phyloP scores from a whole-genome alignment of 495 filamentous ascomycete species.

The Glutinoglossum americanum region DNA sequence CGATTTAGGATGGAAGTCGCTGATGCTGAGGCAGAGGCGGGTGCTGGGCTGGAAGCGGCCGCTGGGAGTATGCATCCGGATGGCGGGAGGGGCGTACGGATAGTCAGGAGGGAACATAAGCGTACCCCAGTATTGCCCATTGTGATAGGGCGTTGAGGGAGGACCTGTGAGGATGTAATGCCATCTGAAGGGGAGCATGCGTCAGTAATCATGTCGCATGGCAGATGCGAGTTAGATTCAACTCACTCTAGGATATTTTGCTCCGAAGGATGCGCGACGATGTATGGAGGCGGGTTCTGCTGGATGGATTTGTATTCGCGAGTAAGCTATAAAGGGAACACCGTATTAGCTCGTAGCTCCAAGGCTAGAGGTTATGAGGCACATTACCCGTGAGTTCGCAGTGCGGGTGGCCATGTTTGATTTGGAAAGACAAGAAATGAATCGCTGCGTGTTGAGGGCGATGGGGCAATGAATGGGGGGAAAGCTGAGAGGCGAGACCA shows the following conservation, averaged over 20 bases:
- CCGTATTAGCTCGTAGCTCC: neutral
- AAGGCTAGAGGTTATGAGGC: neutral
- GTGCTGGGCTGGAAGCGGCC: slow-evolving; percentile 87
- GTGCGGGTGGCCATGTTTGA: slow-evolving; percentile 53
- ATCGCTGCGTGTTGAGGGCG: neutral
- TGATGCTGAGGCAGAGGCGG: slow-evolving; percentile 82
- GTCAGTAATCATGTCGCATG: neutral
- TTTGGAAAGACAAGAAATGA: neutral
- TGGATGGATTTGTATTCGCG: slow-evolving; percentile 86
- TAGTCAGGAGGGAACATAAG: slow-evolving; percentile 90
- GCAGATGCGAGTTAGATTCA: neutral
- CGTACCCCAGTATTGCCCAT: slow-evolving; percentile 96
- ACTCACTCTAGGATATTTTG: slow-evolving; percentile 79
- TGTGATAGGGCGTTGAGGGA: slow-evolving; percentile 81
- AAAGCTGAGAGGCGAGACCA: neutral
- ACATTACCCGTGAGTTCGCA: slow-evolving; percentile 60
- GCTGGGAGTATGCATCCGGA: slow-evolving; percentile 95
- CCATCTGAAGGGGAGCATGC: slow-evolving; percentile 36
- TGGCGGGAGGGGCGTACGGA: slow-evolving; percentile 89
- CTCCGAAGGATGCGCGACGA: slow-evolving; percentile 84
- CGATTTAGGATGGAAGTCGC: slow-evolving; percentile 88
- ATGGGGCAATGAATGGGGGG: too few species aligned
- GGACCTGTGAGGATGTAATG: slow-evolving; percentile 96
- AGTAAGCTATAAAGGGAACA: slow-evolving; percentile 37
- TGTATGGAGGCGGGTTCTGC: slow-evolving; percentile 82